A percentile compares a stretch with the other conserved stretches of the same genome.
Conservation (phyloP, 31 red algal species). For the Pterothamnion heteromorphum region DNA sequence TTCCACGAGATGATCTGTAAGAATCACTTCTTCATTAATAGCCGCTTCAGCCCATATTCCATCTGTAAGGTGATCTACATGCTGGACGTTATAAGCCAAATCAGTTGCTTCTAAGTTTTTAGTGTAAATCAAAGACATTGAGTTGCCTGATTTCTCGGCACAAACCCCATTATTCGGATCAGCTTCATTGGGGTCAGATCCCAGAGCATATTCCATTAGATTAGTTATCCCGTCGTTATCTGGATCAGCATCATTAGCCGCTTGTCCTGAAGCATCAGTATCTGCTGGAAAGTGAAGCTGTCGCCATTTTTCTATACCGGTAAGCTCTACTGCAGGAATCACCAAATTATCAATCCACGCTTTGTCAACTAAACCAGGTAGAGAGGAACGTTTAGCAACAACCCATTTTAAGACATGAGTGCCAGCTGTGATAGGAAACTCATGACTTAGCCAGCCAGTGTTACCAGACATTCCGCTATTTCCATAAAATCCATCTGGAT, state of each 20-base stretch:
- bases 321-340: not conserved
- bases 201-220: conserved; percentile 27
- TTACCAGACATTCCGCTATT: not conserved
- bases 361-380: not conserved
- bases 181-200: not conserved
- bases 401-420: not conserved
- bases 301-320: not conserved
- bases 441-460: not conserved
- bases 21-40: not conserved
- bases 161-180: not conserved
- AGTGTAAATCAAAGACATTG: not conserved
- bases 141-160: not conserved
- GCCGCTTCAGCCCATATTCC: not conserved
- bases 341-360: not conserved
- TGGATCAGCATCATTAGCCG: conserved; percentile 10
- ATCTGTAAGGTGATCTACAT: not conserved
- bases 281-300: not conserved
- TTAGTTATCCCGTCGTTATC: not conserved
- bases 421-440: not conserved
- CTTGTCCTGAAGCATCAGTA: too few relatives aligned
- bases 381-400: not conserved
- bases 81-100: not conserved
- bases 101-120: not conserved
- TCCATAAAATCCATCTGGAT: not conserved
- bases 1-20: not conserved